Evolutionary conservation across 177 flowering plant species (phyloP), one percentile per base, ranked within the genome.

Genomic region (Telopea speciosissima): DNA sequence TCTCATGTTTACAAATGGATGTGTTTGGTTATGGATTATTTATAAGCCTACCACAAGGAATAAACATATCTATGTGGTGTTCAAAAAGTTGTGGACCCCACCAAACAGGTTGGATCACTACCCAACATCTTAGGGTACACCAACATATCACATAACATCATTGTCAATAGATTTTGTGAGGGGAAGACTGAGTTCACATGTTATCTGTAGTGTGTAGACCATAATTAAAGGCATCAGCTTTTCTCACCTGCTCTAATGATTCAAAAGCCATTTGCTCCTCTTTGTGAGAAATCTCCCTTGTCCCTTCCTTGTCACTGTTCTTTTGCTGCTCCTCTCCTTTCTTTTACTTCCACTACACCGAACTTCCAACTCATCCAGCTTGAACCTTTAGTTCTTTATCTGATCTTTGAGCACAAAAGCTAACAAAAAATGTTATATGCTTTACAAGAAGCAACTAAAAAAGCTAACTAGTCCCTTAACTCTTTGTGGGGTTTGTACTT

Each of bases 191-290:
- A 11, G 1, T 14, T 61, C 63, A 61, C 63, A 61, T 61, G 63
- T 61, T 61, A 0, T 24, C 28, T 24, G 26, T 61, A 61, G 5
- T 24, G 16, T 24, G 26, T 61, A 61, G 5, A 61, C 63, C 5
- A 61, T 61, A 24, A 23, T 61, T 61, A 25, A n/a, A 19, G 25
- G 26, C 63, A 61, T 14, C 28, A 61, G 63, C 63, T 61, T 61
- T 61, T 24, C 26, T 61, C 63, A 61, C 63, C 63, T 61, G 63
- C 63, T 61, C 26, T 61, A 61, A 61, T 61, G 26, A 61, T 61
- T 61, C 63, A 61, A 23, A 23, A 61, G 3, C 25, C 63, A 61
- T 61, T 24, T 36, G 40, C 63, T 24, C 28, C 62, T 59, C 24
- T 2, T 8, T 24, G 11, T 24, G 12, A 23, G 24, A 61, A 58